phyloP scores from a whole-genome alignment of 208 protist genomes.

The Acanthamoeba lenticulata region DNA sequence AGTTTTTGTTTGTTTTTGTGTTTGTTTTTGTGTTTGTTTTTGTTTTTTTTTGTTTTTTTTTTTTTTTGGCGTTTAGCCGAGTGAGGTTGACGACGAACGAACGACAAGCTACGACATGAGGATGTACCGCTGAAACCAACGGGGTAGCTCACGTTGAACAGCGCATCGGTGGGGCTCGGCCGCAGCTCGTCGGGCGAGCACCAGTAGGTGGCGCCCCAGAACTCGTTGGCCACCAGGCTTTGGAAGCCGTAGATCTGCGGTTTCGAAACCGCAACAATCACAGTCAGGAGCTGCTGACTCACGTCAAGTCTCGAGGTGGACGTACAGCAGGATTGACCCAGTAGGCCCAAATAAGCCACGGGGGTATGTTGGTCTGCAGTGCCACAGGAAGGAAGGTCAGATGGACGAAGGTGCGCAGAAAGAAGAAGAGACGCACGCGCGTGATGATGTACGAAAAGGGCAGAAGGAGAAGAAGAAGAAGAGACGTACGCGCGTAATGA shows the following conservation, averaged over 20 bases:
- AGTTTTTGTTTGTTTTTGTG: too few relatives aligned
- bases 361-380: background rate
- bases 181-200: background rate
- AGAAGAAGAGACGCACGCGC: too few relatives aligned
- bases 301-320: too few relatives aligned
- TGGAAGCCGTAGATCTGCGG: background rate
- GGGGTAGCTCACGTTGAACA: conserved; percentile 16
- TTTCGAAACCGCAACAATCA: too few relatives aligned
- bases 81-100: too few relatives aligned
- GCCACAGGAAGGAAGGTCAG: too few relatives aligned
- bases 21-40: too few relatives aligned
- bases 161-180: background rate
- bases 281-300: too few relatives aligned
- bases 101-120: background rate
- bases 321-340: too few relatives aligned
- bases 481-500: background rate
- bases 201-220: background rate
- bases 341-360: background rate
- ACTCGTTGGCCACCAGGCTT: conserved; percentile 20
- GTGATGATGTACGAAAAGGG: background rate
- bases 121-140: background rate
- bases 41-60: background rate
- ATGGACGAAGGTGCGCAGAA: too few relatives aligned
- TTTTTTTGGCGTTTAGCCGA: too few relatives aligned
- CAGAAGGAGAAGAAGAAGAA: background rate